Evolutionary conservation across 257 asterid species (phyloP), one percentile per base, ranked within the genome.

Genomic region (Nicotiana tabacum): DNA sequence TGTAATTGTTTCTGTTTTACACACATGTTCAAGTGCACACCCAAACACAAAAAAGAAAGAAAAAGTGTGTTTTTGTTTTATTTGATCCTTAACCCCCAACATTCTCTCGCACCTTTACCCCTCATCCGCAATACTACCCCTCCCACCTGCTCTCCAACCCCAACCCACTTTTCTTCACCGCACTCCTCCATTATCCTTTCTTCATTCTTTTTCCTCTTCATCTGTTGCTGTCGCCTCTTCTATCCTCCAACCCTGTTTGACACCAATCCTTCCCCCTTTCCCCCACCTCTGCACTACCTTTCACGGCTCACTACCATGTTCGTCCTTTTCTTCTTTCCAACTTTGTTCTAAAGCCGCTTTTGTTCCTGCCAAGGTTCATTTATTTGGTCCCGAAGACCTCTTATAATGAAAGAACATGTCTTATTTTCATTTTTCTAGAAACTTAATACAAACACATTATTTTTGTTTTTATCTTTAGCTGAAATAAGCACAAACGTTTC

Each of bases 271-370:
- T 53, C 5, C 6, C 58, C 58, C 51, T 2, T 11, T 43, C 80
- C n/a, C 43, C 62, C 80, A 27, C 64, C 61, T 74, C 79, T 74
- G 62, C 35, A 74, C 79, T 74, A 74, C 79, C 39, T 74, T 24
- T 74, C 79, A 27, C 39, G 2, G 43, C 64, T 74, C 80, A 74
- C 46, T 27, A 7, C 39, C 46, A 51, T 74, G 64, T 74, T 74
- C 9, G 0, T 27, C 16, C 80, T 74, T 74, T 27, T 74, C 46
- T 74, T 32, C 64, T 51, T 27, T 74, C 64, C 80, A 27, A 74
- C 80, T 27, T 51, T 48, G 80, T 13, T 51, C 62, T 6, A 0
- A 6, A 51, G 15, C 80, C 51, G 62, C 64, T 51, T 74, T 51
- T 48, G 33, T 27, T 76, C 80, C 80, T 76, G 64, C 43, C 2